These are phyloP conservation scores for Serendipita sp. DNA, from an alignment of 1,284 basidiomycete genomes.

Conservation along the genomic window DNA sequence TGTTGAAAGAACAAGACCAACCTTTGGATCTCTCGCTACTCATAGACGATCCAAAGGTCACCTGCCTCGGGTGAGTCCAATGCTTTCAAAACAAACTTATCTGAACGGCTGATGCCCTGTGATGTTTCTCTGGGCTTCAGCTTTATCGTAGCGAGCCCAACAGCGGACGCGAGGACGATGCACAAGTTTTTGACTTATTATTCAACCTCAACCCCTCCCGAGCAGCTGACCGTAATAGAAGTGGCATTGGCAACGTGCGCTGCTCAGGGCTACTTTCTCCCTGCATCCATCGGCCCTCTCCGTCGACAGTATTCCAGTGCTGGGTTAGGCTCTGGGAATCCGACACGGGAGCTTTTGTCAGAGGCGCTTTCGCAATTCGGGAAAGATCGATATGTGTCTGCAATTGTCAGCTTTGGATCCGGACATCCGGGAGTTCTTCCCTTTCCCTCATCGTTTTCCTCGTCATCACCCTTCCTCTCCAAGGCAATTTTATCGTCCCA, in stretches of 20 bases:
- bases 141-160: too few relatives aligned
- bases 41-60: too few relatives aligned
- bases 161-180: too few relatives aligned
- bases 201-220: background rate
- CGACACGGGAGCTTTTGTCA: background rate
- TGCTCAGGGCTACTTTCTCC: background rate
- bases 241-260: background rate
- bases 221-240: background rate
- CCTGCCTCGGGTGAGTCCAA: too few relatives aligned
- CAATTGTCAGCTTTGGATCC: background rate
- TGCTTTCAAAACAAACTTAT: too few relatives aligned
- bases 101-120: too few relatives aligned
- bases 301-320: background rate
- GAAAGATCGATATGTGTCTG: background rate
- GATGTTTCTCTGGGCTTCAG: too few relatives aligned
- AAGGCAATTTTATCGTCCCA: background rate
- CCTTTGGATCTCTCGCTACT: background rate
- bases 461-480: too few relatives aligned
- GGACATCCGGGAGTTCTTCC: conserved; percentile 1
- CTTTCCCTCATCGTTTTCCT: background rate
- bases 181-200: too few relatives aligned
- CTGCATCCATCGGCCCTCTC: background rate
- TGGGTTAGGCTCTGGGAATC: background rate
- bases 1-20: background rate
- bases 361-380: background rate